Evolutionary conservation across 306 rosid genomes (phyloP).

Genomic region (Gynostemma pentaphyllum): DNA sequence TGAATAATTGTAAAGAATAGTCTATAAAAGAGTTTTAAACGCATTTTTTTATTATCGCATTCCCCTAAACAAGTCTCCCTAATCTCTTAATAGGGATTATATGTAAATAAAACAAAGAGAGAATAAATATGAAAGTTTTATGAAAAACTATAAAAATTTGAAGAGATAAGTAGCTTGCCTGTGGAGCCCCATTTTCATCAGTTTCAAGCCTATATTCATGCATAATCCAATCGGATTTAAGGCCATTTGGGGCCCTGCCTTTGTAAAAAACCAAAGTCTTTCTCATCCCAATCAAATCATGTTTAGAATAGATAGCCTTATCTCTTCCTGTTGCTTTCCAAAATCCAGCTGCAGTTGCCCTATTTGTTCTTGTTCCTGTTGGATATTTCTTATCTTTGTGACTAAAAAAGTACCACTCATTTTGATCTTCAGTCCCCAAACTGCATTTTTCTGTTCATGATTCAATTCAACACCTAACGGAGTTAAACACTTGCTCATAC

Average conservation of each 20-base stretch:
- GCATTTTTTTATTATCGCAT: too few relatives aligned
- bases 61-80: too few relatives aligned
- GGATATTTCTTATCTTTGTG: conserved; percentile 95
- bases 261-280: conserved; percentile 80
- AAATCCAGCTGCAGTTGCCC: conserved; percentile 88
- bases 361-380: conserved; percentile 90
- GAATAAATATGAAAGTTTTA: too few relatives aligned
- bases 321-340: conserved; percentile 99
- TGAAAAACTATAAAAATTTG: too few relatives aligned
- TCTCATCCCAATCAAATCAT: conserved; percentile 81
- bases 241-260: conserved; percentile 96
- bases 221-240: conserved; percentile 97
- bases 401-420: conserved; percentile 86
- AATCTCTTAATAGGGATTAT: too few relatives aligned
- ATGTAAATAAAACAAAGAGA: not conserved
- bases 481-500: conserved; percentile 18
- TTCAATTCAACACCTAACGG: not conserved
- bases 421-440: conserved; percentile 79
- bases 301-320: conserved; percentile 77
- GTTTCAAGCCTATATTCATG: conserved; percentile 90
- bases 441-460: conserved; percentile 56
- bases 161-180: conserved; percentile 43
- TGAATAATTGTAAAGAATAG: too few relatives aligned
- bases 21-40: too few relatives aligned
- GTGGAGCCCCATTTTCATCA: conserved; percentile 72